Evolutionary conservation across 345 rosid genomes (phyloP).

Genomic region (Gossypium sturtianum): DNA sequence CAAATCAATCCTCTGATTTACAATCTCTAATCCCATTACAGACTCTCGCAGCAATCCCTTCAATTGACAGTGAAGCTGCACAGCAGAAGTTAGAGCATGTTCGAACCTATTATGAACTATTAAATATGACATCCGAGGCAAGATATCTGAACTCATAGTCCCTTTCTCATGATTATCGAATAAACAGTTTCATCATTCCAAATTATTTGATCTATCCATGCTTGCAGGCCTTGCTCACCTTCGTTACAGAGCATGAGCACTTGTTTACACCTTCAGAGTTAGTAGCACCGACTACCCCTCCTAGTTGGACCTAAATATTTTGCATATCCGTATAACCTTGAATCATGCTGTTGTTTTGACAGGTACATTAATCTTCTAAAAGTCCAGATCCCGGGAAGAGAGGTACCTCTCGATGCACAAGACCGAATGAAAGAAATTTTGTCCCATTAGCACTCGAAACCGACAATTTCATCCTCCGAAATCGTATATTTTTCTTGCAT

Average conservation of each 20-base stretch:
- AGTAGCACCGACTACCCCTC: slow-evolving; percentile 20
- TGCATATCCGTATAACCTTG: neutral
- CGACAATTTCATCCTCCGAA: neutral
- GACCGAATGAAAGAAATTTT: slow-evolving; percentile 59
- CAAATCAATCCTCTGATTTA: neutral
- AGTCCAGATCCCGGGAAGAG: slow-evolving; percentile 85
- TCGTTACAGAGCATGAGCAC: slow-evolving; percentile 64
- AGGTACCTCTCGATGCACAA: slow-evolving; percentile 71
- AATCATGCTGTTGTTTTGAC: slow-evolving; percentile 13
- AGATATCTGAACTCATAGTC: slow-evolving; percentile 18
- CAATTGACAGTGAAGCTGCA: slow-evolving; percentile 66
- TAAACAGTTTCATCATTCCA: neutral
- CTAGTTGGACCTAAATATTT: neutral
- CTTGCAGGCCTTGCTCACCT: slow-evolving; percentile 81
- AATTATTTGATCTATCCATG: neutral
- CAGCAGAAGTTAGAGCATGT: slow-evolving; percentile 79
- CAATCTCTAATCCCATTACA: slow-evolving; percentile 25
- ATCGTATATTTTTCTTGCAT: too few species aligned
- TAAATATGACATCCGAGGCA: slow-evolving; percentile 98
- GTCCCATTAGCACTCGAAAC: slow-evolving; percentile 31
- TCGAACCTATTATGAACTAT: slow-evolving; percentile 78
- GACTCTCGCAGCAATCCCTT: slow-evolving; percentile 93
- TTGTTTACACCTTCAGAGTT: slow-evolving; percentile 73
- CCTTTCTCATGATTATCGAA: neutral
- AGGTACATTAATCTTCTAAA: slow-evolving; percentile 77